Evolutionary conservation across 768 basidiomycete species (phyloP).

Genomic region (Psilocybe subaeruginosa): DNA sequence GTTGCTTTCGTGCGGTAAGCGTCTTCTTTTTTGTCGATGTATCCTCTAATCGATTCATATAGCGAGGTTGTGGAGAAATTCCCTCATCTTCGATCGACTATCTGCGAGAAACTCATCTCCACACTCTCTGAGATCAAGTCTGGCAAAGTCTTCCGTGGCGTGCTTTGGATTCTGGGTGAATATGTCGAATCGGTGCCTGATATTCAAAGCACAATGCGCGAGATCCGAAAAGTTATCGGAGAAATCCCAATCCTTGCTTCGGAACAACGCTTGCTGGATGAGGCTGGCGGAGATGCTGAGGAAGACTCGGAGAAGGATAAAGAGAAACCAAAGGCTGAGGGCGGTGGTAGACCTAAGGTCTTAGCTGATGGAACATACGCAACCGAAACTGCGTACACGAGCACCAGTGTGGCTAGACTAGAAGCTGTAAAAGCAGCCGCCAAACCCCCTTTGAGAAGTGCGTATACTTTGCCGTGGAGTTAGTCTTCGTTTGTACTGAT

Average conservation of each 20-base stretch:
- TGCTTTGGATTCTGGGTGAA: slow-evolving; percentile 98
- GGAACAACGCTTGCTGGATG: slow-evolving; percentile 83
- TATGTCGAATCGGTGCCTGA: slow-evolving; percentile 74
- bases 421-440: slow-evolving; percentile 85
- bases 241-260: slow-evolving; percentile 97
- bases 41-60: slow-evolving; percentile 6
- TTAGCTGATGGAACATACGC: slow-evolving; percentile 98
- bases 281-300: slow-evolving; percentile 50
- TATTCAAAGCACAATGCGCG: slow-evolving; percentile 73
- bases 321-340: slow-evolving; percentile 45
- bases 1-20: slow-evolving; percentile 65
- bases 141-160: slow-evolving; percentile 94
- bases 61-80: slow-evolving; percentile 98
- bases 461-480: slow-evolving; percentile 20
- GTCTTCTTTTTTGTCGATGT: not conserved
- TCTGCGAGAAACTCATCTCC: slow-evolving; percentile 82
- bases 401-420: slow-evolving; percentile 58
- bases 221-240: slow-evolving; percentile 84
- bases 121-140: slow-evolving; percentile 90
- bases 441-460: slow-evolving; percentile 89
- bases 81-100: slow-evolving; percentile 79
- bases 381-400: slow-evolving; percentile 89
- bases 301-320: slow-evolving; percentile 57
- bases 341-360: slow-evolving; percentile 69
- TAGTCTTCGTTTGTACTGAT: not conserved